These are phyloP conservation scores for Eryngium alpinum DNA, from an alignment of 140 eudicot genomes.

Conservation along the genomic window DNA sequence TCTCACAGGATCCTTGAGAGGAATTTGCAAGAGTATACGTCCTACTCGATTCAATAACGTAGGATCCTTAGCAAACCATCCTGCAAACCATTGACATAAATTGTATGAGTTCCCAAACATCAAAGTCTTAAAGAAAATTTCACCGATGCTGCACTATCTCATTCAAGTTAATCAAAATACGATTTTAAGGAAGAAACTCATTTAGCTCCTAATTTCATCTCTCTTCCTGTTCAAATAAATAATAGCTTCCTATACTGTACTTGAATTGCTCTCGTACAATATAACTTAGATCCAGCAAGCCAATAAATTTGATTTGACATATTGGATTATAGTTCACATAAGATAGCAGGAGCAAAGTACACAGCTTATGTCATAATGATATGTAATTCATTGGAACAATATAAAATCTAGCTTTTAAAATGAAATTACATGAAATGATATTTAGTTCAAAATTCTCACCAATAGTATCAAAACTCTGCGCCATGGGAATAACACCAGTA, in stretches of 20 bases:
- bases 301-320: background rate
- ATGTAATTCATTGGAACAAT: background rate
- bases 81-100: slow-evolving; percentile 22
- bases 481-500: slow-evolving; percentile 80
- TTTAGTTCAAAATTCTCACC: slow-evolving; percentile 37
- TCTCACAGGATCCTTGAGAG: slow-evolving; percentile 21
- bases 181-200: background rate
- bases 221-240: background rate
- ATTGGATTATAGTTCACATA: background rate
- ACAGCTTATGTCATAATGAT: background rate
- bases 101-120: background rate
- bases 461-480: slow-evolving; percentile 89
- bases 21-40: slow-evolving; percentile 42
- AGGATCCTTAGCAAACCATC: slow-evolving; percentile 92
- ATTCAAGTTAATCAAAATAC: too few species aligned
- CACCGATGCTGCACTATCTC: too few species aligned
- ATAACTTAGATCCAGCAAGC: background rate
- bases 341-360: background rate
- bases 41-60: slow-evolving; percentile 63
- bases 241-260: background rate
- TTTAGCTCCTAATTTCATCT: background rate
- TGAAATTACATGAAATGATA: background rate
- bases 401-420: background rate
- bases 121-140: background rate
- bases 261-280: background rate